Evolutionary conservation across 129 eudicot species (phyloP).

Genomic region (Saposhnikovia divaricata): DNA sequence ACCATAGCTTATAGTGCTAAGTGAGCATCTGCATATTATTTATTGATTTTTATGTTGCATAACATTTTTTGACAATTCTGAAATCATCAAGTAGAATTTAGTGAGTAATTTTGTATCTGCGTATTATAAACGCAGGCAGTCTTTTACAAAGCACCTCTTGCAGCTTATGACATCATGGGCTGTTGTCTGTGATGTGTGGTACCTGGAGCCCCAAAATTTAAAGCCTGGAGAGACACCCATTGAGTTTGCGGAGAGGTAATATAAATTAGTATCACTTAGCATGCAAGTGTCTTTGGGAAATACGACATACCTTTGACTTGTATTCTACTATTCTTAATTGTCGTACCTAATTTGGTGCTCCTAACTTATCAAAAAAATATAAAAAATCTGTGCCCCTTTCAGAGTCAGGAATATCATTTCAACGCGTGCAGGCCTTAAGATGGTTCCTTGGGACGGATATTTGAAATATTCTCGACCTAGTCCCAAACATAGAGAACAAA

Average conservation of each 20-base stretch:
- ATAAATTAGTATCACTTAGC: background rate
- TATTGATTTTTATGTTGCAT: background rate
- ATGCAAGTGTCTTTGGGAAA: background rate
- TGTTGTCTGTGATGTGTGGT: slow-evolving; percentile 99
- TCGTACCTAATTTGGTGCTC: slow-evolving; percentile 7
- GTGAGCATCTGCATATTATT: background rate
- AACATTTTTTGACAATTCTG: background rate
- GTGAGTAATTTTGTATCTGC: background rate
- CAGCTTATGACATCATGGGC: slow-evolving; percentile 99
- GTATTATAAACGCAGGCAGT: slow-evolving; percentile 52
- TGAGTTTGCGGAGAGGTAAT: slow-evolving; percentile 91
- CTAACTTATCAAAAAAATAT: background rate
- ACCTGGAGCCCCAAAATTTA: slow-evolving; percentile 88
- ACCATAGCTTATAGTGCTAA: too few species aligned
- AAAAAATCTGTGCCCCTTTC: slow-evolving; percentile 7
- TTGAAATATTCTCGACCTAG: slow-evolving; percentile 97
- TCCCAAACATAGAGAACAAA: slow-evolving; percentile 88
- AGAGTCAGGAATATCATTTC: slow-evolving; percentile 95
- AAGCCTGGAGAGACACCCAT: slow-evolving; percentile 95
- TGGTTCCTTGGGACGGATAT: slow-evolving; percentile 99
- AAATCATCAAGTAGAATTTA: background rate
- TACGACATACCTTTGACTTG: background rate
- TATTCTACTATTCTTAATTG: background rate
- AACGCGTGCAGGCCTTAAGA: slow-evolving; percentile 84
- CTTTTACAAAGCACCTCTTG: slow-evolving; percentile 88